phyloP scores from a whole-genome alignment of 805 yeast genomes.

The Sugiyamaella smithiae region DNA sequence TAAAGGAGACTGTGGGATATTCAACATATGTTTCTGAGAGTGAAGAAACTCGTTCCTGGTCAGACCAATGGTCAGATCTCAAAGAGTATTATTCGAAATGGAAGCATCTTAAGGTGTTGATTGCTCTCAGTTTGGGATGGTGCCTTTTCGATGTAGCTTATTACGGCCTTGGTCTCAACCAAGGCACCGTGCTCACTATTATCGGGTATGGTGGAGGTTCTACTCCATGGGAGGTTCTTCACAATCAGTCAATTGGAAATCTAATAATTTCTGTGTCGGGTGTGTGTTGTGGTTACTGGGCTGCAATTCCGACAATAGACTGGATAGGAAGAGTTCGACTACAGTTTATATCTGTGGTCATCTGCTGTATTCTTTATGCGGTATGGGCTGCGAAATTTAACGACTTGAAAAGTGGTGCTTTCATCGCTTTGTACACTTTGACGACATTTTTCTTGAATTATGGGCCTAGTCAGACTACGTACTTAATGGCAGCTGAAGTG shows the following conservation, averaged over 20 bases:
- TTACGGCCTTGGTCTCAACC: constrained; percentile 83
- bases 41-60: neutral
- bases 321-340: constrained; percentile 79
- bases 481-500: constrained; percentile 86
- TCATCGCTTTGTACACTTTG: constrained; percentile 72
- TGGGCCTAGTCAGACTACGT: constrained; percentile 92
- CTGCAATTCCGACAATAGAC: constrained; percentile 75
- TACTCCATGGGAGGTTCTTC: constrained; percentile 67
- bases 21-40: neutral
- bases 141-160: constrained; percentile 85
- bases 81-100: constrained; percentile 76
- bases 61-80: constrained; percentile 43
- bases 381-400: constrained; percentile 81
- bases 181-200: constrained; percentile 73
- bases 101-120: constrained; percentile 77
- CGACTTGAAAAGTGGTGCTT: constrained; percentile 61
- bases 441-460: constrained; percentile 87
- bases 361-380: constrained; percentile 72
- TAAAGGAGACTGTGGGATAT: constrained; percentile 66
- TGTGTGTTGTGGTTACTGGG: constrained; percentile 93
- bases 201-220: constrained; percentile 77
- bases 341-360: constrained; percentile 70
- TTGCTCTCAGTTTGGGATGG: constrained; percentile 94
- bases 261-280: constrained; percentile 91
- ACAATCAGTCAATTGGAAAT: constrained; percentile 86